phyloP scores from a whole-genome alignment of 768 basidiomycete genomes.

The Lactarius indigo region DNA sequence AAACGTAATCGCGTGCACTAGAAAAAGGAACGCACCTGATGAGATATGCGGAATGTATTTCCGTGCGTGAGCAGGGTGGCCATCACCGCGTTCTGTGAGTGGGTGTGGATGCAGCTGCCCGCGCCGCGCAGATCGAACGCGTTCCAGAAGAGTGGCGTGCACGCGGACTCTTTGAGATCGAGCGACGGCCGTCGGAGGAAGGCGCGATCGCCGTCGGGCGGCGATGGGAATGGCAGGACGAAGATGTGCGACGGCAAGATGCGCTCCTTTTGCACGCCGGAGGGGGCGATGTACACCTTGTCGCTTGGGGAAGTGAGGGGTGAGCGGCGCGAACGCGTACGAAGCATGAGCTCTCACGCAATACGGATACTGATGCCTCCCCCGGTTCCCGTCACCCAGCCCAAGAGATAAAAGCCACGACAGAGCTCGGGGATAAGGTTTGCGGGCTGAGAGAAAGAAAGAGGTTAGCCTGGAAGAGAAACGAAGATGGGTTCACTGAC shows the following conservation, averaged over 20 bases:
- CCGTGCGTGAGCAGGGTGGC: slow-evolving; percentile 76
- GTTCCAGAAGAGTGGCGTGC: slow-evolving; percentile 91
- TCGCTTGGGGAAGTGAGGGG: slow-evolving; percentile 50
- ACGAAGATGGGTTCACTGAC: slow-evolving; percentile 33
- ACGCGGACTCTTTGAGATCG: slow-evolving; percentile 79
- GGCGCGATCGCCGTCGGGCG: slow-evolving; percentile 57
- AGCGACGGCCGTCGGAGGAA: slow-evolving; percentile 72
- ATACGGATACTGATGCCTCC: slow-evolving; percentile 73
- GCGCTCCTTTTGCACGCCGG: slow-evolving; percentile 88
- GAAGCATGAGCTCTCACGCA: slow-evolving; percentile 42
- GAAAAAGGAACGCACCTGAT: slow-evolving; percentile 52
- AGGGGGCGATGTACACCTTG: slow-evolving; percentile 82
- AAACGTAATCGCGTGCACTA: not conserved
- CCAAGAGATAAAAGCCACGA: slow-evolving; percentile 76
- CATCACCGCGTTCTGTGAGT: slow-evolving; percentile 89
- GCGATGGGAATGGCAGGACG: slow-evolving; percentile 75
- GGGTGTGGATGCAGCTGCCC: slow-evolving; percentile 87
- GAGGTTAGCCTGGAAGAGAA: not conserved
- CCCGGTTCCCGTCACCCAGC: slow-evolving; percentile 92
- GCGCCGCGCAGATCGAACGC: slow-evolving; percentile 77
- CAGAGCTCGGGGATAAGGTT: slow-evolving; percentile 88
- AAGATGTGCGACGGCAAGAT: slow-evolving; percentile 84
- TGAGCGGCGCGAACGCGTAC: too few relatives aligned
- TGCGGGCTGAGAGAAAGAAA: slow-evolving; percentile 57
- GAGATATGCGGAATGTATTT: slow-evolving; percentile 71